Base-by-base conservation (phyloP, 2,329 filamentous ascomycete species). In the Elsinoe necatrix region DNA sequence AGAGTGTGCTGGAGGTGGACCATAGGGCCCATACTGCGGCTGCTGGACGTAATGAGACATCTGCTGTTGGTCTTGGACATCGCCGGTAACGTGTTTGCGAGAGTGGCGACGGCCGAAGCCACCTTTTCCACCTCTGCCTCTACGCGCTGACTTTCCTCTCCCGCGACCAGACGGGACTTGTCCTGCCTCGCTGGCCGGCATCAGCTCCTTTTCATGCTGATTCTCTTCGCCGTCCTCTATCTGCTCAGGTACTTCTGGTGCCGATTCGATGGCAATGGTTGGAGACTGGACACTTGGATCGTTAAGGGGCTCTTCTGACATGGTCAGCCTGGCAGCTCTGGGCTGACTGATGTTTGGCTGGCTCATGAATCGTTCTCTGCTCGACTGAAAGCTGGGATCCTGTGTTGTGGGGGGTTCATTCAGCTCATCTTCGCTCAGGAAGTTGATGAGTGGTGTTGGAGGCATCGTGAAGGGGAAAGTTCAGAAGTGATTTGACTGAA, bases 281-380 rank as follows among this genome's bases (percentile, higher is more conserved):
- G 41, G 41, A 9, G 41, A 45, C 18, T 18, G 41, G 5, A 45
- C 11, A n/a, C 25, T 18, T 8, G 41, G 41, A 12, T 23, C 20
- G 21, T 45, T 45, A 6, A 45, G 21, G 8, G 21, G 21, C 16
- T 45, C 21, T 4, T 25, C 41, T 23, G 41, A 25, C 23, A 20
- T 20, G 16, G 41, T n/a, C 12, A 9, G 9, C 25, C 25, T 45
- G 41, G 41, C 41, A 25, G 21, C 41, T 45, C 41, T 52, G 9
- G 48, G 48, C 48, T 52, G 48, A n/a, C 29, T 23, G 48, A 52
- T 52, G 11, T 52, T 52, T 2, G 48, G 31, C 25, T 52, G 48
- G 21, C 48, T 52, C 29, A 52, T 20, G 31, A 52, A 52, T 23
- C 29, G 18, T 20, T 52, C 48, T 18, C 48, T 29, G 20, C 21